Evolutionary conservation across 2,329 filamentous ascomycete species (phyloP).

Genomic region (Cryphonectria naterciae): DNA sequence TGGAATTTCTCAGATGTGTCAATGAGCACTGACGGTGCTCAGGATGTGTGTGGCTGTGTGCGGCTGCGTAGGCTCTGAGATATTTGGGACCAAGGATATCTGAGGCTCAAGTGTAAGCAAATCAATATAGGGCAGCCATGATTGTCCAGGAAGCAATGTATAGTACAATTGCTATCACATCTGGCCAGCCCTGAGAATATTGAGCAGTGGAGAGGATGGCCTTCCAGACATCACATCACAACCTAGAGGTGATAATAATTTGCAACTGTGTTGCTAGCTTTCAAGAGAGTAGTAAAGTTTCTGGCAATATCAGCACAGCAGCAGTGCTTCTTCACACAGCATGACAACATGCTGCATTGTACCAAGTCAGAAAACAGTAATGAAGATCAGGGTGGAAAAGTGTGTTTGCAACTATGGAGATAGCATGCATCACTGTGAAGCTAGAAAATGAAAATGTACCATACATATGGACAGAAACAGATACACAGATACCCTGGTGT

Average conservation of each 20-base stretch:
- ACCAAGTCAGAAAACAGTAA: not conserved
- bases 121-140: not conserved
- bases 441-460: constrained; percentile 11
- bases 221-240: not conserved
- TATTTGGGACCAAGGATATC: not conserved
- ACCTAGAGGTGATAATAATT: not conserved
- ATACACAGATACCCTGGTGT: constrained; percentile 1
- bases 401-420: not conserved
- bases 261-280: not conserved
- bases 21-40: not conserved
- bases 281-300: not conserved
- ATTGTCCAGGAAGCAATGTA: not conserved
- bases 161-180: not conserved
- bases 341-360: not conserved
- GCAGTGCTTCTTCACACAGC: not conserved
- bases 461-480: constrained; percentile 19
- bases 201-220: not conserved
- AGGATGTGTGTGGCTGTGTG: not conserved
- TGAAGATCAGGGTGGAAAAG: not conserved
- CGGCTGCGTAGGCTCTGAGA: not conserved
- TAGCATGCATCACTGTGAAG: constrained; percentile 3
- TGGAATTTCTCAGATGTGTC: not conserved
- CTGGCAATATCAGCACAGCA: not conserved
- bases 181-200: not conserved
- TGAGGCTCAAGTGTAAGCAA: not conserved